Evolutionary conservation across 306 rosid species (phyloP).

Genomic region (Pterocarpus macrocarpus): DNA sequence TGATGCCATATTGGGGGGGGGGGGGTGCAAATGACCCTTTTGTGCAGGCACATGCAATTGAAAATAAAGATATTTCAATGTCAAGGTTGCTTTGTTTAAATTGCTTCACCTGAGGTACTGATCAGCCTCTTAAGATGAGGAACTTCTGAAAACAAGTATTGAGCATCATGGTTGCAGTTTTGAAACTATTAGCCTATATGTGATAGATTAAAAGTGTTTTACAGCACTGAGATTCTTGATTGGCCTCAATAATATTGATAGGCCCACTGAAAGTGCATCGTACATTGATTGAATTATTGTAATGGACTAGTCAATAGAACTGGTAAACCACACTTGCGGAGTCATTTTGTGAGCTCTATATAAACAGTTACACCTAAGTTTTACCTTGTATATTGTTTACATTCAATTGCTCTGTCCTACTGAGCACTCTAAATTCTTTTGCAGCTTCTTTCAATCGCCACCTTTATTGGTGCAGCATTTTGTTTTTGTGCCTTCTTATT

Average conservation of each 20-base stretch:
- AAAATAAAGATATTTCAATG: constrained; percentile 7
- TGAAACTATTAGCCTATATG: constrained; percentile 20
- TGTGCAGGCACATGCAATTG: not conserved
- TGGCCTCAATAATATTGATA: no score
- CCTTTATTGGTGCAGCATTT: constrained; percentile 74
- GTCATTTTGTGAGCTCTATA: constrained; percentile 4
- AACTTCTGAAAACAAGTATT: not conserved
- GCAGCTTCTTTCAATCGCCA: constrained; percentile 80
- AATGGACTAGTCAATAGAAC: not conserved
- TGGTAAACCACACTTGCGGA: not conserved
- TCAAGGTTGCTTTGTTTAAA: constrained; percentile 15
- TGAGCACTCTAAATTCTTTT: constrained; percentile 42
- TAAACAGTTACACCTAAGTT: not conserved
- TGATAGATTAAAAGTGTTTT: constrained; percentile 11
- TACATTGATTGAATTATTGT: constrained; percentile 8
- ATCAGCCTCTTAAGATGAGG: not conserved
- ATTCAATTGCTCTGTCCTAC: constrained; percentile 20
- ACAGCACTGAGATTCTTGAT: no score
- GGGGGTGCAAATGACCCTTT: not conserved
- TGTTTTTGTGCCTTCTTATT: constrained; percentile 77
- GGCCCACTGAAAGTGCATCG: not conserved
- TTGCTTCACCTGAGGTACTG: not conserved
- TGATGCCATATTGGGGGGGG: not conserved
- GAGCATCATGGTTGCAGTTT: not conserved
- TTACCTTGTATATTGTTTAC: constrained; percentile 8